Conservation (phyloP, 139 green algal species). For the Tetradesmus obliquus region DNA sequence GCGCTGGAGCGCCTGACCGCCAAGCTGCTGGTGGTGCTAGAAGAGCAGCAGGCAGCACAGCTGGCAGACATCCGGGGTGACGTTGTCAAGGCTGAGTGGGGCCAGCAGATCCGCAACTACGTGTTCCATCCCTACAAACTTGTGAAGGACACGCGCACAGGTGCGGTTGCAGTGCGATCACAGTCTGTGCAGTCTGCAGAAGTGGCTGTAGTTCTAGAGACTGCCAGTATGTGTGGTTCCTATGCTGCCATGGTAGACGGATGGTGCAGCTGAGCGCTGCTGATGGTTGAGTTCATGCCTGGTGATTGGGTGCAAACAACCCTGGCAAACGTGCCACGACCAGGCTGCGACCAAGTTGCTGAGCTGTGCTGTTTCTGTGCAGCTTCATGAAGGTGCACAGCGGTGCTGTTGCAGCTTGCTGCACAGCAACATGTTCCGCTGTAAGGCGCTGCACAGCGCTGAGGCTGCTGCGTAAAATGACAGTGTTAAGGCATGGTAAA, state of each 20-base stretch:
- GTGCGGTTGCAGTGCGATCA: conserved; percentile 50
- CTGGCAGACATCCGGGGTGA: conserved; percentile 92
- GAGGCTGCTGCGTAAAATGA: no score
- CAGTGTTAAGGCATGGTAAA: no score
- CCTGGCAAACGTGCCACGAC: no score
- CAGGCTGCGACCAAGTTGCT: no score
- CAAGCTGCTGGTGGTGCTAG: conserved; percentile 90
- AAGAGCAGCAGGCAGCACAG: conserved; percentile 84
- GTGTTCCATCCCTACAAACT: conserved; percentile 98
- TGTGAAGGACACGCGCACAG: conserved; percentile 93
- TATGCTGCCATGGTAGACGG: neutral
- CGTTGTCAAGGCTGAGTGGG: conserved; percentile 94
- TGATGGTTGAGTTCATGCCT: no score
- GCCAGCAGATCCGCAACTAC: conserved; percentile 98
- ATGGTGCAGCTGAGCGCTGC: neutral
- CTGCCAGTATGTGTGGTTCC: neutral
- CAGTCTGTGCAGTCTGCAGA: neutral
- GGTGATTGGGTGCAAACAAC: no score
- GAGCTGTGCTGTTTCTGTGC: no score
- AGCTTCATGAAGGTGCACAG: no score
- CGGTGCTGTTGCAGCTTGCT: no score
- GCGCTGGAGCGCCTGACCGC: conserved; percentile 74
- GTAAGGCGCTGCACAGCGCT: no score
- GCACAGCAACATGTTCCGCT: no score
- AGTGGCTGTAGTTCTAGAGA: neutral